These are phyloP conservation scores for Liriodendron chinense DNA, from an alignment of 164 flowering plant species.

Conservation along the genomic window DNA sequence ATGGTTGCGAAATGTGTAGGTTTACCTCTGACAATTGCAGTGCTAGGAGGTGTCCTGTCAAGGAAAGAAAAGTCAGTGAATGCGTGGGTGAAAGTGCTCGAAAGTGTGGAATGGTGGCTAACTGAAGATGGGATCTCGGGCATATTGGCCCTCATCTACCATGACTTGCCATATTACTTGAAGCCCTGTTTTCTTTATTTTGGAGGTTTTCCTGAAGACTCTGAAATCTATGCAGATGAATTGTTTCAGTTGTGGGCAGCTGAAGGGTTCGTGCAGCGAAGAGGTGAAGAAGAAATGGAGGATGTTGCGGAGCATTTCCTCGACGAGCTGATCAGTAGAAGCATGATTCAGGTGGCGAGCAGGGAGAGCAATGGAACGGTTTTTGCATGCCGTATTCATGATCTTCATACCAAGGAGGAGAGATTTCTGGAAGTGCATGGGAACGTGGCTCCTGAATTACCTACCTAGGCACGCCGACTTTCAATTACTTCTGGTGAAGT, in stretches of 20 bases:
- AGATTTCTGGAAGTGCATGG: not conserved
- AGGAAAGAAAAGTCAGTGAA: not conserved
- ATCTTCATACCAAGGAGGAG: not conserved
- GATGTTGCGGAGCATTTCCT: slow-evolving; percentile 1
- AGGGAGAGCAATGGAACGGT: not conserved
- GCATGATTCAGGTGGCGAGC: not conserved
- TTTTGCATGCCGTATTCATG: not conserved
- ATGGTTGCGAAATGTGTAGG: not conserved
- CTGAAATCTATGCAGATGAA: not conserved
- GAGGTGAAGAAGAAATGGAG: not conserved
- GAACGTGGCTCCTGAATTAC: not conserved
- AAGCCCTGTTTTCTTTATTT: not conserved
- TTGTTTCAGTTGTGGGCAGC: not conserved
- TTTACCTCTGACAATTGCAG: not conserved
- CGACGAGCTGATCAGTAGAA: not conserved
- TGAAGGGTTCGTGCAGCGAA: not conserved
- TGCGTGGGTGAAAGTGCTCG: slow-evolving; percentile 3
- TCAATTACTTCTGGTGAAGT: not conserved
- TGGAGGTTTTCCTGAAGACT: not conserved
- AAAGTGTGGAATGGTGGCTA: not conserved
- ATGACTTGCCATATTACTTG: not conserved
- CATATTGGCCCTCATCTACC: slow-evolving; percentile 9
- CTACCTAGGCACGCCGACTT: not conserved
- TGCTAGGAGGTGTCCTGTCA: not conserved
- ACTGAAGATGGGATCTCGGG: not conserved